Base-by-base conservation (phyloP, 306 rosid genomes). In the Vigna hirtella region DNA sequence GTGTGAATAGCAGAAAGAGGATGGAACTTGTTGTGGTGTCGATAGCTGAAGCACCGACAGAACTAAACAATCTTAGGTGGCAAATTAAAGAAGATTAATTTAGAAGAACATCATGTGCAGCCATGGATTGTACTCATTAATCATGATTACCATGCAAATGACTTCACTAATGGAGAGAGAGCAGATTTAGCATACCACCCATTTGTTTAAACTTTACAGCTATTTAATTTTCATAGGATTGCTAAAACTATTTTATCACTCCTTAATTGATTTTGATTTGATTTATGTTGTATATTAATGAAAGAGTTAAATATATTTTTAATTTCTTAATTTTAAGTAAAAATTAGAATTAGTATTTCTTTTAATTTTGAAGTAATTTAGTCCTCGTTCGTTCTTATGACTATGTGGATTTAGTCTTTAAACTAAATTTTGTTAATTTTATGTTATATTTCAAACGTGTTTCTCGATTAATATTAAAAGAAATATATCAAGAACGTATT, bases 31-130 rank as follows among this genome's bases (percentile, higher is more conserved):
- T 5, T 58, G 68, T 28, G 71, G 40, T 32, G 47, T 61, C 24
- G 50, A 9, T n/a, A 18, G 62, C 65, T 62, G 15, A 53, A 51
- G 67, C 73, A 80, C 79, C 84, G 55, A 80, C 75, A 55, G 43
- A 40, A 26, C 6, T 48, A 59, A 79, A 17, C 42, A 49, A 58
- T 57, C n/a, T 61, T 34, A 28, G 53, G 53, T 49, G 30, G 16
- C 65, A 16, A 50, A 64, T 24, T 69, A 76, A 79, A 76, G 36
- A 42, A 56, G 17, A 30, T 70, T 72, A 69, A 72, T 66, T 79
- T 10, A 59, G 53, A 56, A 83, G 74, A 52, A 66, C 16, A 74
- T 76, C 89, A 87, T 91, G 91, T 83, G 93, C 66, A 72, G 40
- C 22, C 16, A 66, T 73, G 81, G 85, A 77, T 70, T 79, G 74